Base-by-base conservation (phyloP, 768 basidiomycete species). In the Boletellus emodensis region DNA sequence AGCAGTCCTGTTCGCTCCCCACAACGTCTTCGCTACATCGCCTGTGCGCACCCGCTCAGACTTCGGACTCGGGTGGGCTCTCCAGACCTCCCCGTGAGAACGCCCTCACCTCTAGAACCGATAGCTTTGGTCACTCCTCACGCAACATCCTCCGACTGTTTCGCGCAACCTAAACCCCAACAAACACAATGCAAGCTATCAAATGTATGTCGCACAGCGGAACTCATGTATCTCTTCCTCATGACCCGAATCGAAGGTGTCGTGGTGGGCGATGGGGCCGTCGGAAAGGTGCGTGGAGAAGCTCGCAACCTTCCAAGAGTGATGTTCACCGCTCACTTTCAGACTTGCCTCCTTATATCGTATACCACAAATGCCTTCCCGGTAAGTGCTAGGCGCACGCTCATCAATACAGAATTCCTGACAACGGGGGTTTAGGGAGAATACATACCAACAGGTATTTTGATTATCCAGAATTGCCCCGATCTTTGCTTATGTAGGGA, bases 341-440 rank as follows among this genome's bases (percentile, higher is more conserved):
- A 98, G 96, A 98, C 96, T 48, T 99, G 96, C 72, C 84, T 99
- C 53, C 81, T 99, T 63, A 99, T 99, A 68, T 98, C 95, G 46
- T 99, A 99, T 76, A 99, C 96, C 59, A 99, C 96, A 58, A 94
- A 95, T 74, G 91, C 94, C 37, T 95, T 94, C 71, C 92, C 92
- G 52, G 90, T 92, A 73, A 71, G 89, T 75, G 20, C 41, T 14
- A 37, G 55, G 36, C 50, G 50, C 35, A 22, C 20, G 6, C n/a
- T 49, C 30, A 61, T 55, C 63, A 60, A 39, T 18, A 26, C 28
- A 40, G 20, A 32, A 33, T 35, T 28, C 42, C 53, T 66, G 39
- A 70, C 44, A 26, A 14, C 22, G 32, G 58, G 58, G 46, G 41
- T 53, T 39, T 61, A 94, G 90, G 93, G 93, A 74, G 93, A 95